A percentile compares a stretch with the other conserved stretches of the same genome.
These are phyloP conservation scores for Inga oerstediana DNA, from an alignment of 306 rosid species.

Conservation along the genomic window DNA sequence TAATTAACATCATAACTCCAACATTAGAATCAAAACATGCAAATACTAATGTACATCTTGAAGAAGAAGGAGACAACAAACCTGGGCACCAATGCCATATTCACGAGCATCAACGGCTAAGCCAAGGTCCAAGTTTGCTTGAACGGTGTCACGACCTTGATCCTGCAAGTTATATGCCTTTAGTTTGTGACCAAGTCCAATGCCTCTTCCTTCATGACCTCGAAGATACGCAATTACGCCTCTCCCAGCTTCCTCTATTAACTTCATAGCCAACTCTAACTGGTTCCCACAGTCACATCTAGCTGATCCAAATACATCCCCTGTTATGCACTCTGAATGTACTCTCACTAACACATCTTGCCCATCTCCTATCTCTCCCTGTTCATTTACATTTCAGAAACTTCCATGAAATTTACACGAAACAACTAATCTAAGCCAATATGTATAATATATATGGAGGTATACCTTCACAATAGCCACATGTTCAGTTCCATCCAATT, in stretches of 20 bases:
- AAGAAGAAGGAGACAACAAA: slow-evolving; percentile 26
- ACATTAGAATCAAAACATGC: not conserved
- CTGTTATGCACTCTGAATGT: slow-evolving; percentile 91
- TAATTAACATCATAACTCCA: not conserved
- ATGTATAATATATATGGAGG: not conserved
- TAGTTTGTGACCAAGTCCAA: slow-evolving; percentile 87
- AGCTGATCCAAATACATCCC: slow-evolving; percentile 86
- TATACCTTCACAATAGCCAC: slow-evolving; percentile 75
- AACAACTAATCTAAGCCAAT: not conserved
- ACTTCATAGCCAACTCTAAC: slow-evolving; percentile 78
- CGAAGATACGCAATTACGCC: slow-evolving; percentile 82
- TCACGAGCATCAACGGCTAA: slow-evolving; percentile 83
- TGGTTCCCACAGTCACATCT: slow-evolving; percentile 93
- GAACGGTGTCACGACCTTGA: slow-evolving; percentile 83
- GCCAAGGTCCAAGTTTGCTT: slow-evolving; percentile 85
- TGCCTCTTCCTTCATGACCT: slow-evolving; percentile 96
- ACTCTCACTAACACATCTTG: slow-evolving; percentile 78
- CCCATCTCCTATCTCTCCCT: slow-evolving; percentile 82
- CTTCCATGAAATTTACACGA: not conserved
- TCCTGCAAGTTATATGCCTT: slow-evolving; percentile 83
- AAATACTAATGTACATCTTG: not conserved
- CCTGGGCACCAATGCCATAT: slow-evolving; percentile 89
- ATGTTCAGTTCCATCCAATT: slow-evolving; percentile 81
- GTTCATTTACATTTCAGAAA: not conserved
- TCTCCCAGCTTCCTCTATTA: slow-evolving; percentile 73